These are phyloP conservation scores for Metschnikowia similis DNA, from an alignment of 805 yeast genomes.

Conservation along the genomic window DNA sequence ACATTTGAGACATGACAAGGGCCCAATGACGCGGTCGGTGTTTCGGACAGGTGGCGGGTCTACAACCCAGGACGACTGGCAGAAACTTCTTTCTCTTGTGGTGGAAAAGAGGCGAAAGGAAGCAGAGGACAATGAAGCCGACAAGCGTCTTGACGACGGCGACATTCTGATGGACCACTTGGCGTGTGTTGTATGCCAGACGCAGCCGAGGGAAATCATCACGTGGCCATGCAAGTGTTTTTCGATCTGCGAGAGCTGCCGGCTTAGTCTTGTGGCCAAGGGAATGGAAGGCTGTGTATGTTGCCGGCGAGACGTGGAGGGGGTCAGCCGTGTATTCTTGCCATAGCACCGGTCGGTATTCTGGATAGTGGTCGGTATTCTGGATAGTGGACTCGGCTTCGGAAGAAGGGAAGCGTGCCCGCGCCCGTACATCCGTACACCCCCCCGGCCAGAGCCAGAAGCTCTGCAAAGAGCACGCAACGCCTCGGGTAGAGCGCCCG, in stretches of 20 bases:
- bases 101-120: slow-evolving; percentile 10
- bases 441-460: no score
- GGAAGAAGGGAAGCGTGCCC: neutral
- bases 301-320: slow-evolving; percentile 71
- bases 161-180: slow-evolving; percentile 30
- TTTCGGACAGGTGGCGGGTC: slow-evolving; percentile 12
- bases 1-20: slow-evolving; percentile 23
- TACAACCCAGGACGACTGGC: slow-evolving; percentile 5
- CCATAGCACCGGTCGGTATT: slow-evolving; percentile 42
- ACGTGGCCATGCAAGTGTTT: slow-evolving; percentile 94
- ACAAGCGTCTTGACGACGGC: slow-evolving; percentile 13
- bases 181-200: slow-evolving; percentile 78
- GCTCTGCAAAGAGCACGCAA: no score
- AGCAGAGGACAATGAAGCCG: neutral
- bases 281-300: slow-evolving; percentile 80
- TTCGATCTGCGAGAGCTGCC: slow-evolving; percentile 81
- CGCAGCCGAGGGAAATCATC: slow-evolving; percentile 66
- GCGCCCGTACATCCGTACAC: neutral
- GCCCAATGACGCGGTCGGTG: slow-evolving; percentile 33
- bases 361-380: neutral
- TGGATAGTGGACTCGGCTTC: no score
- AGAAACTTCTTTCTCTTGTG: slow-evolving; percentile 22
- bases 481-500: no score
- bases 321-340: slow-evolving; percentile 55
- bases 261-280: slow-evolving; percentile 66